Evolutionary conservation across 192 early-diverging fungal genomes (phyloP).

Genomic region (Rhizoclosmatium sp.): DNA sequence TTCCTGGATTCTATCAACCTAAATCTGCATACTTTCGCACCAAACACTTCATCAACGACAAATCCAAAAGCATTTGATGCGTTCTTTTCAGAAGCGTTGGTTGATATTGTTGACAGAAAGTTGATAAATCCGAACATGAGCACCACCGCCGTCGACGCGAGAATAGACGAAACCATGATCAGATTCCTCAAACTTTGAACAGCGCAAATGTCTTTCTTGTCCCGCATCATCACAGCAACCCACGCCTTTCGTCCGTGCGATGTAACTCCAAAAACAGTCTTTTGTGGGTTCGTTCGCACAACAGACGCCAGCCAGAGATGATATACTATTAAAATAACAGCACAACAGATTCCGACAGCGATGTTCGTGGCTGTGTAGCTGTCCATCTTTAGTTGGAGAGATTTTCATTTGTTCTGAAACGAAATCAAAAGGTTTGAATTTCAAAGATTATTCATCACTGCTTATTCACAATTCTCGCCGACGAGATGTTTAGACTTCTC

Average conservation of each 20-base stretch:
- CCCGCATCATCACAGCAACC: constrained; percentile 50
- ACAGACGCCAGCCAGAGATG: constrained; percentile 40
- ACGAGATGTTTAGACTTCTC: too few species aligned
- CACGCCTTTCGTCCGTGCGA: constrained; percentile 35
- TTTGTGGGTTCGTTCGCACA: constrained; percentile 29
- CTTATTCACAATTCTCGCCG: too few species aligned
- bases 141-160: constrained; percentile 43
- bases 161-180: constrained; percentile 50
- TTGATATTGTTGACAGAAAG: constrained; percentile 34
- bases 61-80: constrained; percentile 21
- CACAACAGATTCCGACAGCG: constrained; percentile 22
- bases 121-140: constrained; percentile 38
- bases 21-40: constrained; percentile 4
- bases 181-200: constrained; percentile 49
- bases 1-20: too few species aligned
- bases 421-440: too few species aligned
- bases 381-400: background rate
- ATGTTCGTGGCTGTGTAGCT: constrained; percentile 27
- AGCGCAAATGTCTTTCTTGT: constrained; percentile 50
- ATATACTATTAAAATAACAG: constrained; percentile 32
- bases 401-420: too few species aligned
- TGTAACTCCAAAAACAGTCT: constrained; percentile 51
- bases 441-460: too few species aligned
- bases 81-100: background rate
- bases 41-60: constrained; percentile 22